These are phyloP conservation scores for Erodium texanum DNA, from an alignment of 441 rosid species.

Conservation along the genomic window DNA sequence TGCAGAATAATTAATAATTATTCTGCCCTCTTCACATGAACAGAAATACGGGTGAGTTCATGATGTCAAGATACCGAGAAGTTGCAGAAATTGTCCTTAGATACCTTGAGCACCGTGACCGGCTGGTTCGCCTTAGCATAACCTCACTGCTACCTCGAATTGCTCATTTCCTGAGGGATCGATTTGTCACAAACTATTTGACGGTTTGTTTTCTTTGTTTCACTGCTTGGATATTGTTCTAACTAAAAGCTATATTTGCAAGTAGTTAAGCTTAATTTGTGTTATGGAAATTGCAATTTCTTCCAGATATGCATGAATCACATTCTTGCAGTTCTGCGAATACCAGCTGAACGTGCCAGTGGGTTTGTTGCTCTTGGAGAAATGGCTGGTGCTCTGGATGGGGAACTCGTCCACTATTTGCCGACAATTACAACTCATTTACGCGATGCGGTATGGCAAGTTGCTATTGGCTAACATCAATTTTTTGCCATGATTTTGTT, in stretches of 20 bases:
- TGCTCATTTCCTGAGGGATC: slow-evolving; percentile 98
- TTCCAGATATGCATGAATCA: slow-evolving; percentile 97
- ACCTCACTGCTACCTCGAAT: slow-evolving; percentile 97
- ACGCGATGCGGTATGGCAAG: slow-evolving; percentile 83
- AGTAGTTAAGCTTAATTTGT: slow-evolving; percentile 14
- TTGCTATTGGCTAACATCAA: slow-evolving; percentile 14
- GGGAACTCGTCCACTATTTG: slow-evolving; percentile 90
- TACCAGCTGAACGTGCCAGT: slow-evolving; percentile 95
- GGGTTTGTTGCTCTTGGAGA: slow-evolving; percentile 99
- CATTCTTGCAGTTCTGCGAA: slow-evolving; percentile 78
- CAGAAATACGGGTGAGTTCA: slow-evolving; percentile 99
- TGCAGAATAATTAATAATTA: background rate
- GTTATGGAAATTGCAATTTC: slow-evolving; percentile 15
- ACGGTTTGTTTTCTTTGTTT: slow-evolving; percentile 44
- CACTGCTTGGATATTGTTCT: slow-evolving; percentile 12
- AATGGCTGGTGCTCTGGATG: slow-evolving; percentile 99
- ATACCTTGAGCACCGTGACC: slow-evolving; percentile 90
- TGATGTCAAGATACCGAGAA: slow-evolving; percentile 99
- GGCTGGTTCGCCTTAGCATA: slow-evolving; percentile 99
- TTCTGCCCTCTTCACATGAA: slow-evolving; percentile 19
- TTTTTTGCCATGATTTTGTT: slow-evolving; percentile 14
- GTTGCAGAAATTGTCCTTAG: slow-evolving; percentile 96
- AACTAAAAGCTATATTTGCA: slow-evolving; percentile 3
- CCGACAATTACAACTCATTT: slow-evolving; percentile 92
- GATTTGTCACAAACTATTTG: slow-evolving; percentile 92